A percentile compares a stretch with the other conserved stretches of the same genome.
Evolutionary conservation across 257 asterid species (phyloP).

Genomic region (Scutellaria baicalensis): DNA sequence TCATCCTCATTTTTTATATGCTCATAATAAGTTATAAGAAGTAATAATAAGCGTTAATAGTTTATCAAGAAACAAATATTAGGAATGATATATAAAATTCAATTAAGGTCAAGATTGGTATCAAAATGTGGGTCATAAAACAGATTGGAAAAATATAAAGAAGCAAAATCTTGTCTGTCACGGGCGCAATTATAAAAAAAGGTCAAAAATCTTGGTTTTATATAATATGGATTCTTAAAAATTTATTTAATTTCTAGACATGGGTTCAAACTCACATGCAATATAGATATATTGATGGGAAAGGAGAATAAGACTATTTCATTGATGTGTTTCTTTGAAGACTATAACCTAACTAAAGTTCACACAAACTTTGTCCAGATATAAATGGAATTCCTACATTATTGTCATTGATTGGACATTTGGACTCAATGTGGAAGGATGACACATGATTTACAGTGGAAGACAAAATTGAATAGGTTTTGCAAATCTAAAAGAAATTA

Average conservation of each 20-base stretch:
- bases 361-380: conserved; percentile 10
- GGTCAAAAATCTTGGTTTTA: neutral
- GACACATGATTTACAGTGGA: neutral
- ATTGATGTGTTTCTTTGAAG: neutral
- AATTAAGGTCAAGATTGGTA: neutral
- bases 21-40: no score
- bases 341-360: conserved; percentile 29
- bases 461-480: neutral
- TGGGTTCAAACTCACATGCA: conserved; percentile 29
- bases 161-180: conserved; percentile 41
- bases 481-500: neutral
- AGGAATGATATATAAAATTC: neutral
- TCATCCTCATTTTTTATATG: no score
- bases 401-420: conserved; percentile 4
- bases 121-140: conserved; percentile 22
- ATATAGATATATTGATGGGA: neutral
- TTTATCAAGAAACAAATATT: neutral
- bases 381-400: conserved; percentile 2
- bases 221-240: neutral
- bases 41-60: no score
- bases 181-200: conserved; percentile 30
- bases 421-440: neutral
- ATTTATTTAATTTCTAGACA: neutral
- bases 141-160: conserved; percentile 3
- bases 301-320: conserved; percentile 10